Base-by-base conservation (phyloP, 1,284 basidiomycete genomes). In the Boletus semigastroideus region DNA sequence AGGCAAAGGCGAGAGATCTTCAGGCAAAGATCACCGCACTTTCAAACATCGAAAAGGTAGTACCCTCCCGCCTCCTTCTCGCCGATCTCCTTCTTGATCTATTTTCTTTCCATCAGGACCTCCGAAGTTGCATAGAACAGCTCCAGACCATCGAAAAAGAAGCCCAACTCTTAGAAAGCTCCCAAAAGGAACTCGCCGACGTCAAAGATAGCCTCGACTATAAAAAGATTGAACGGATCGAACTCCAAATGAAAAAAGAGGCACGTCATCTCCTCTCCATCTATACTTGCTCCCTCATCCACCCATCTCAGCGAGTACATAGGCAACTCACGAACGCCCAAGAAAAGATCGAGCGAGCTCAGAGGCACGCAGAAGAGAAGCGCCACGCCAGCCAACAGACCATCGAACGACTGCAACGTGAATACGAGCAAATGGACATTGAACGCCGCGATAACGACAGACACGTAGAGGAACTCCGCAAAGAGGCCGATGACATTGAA, bases 391-490 rank as follows among this genome's bases (percentile, higher is more conserved):
- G 83, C 56, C 82, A 86, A 57, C 77, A 80, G 54, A 86, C 82
- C 12, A 82, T 92, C 49, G 83, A 87, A 48, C 77, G 82, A 10
- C 73, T 94, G 25, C 82, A 90, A 62, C 75, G 73, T 36, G 87
- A 92, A 71, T 92, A 87, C 64, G 83, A 88, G 37, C 74, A 86
- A 57, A 90, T 91, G 87, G 79, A 78, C 16, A 61, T 81, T 16
- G 88, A 90, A 61, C 74, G 88, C 42, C 74, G 82, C 45, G 85
- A 90, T 49, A 90, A 90, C 52, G 88, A 91, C 58, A 82, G 80
- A 52, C 79, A 87, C 47, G 79, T 90, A 2, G 87, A 90, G 57
- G 84, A 88, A 62, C 71, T 87, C 31, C 78, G 86, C n/a, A 74
- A 71, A 46, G 82, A 89, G 55, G 86, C 84, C 3, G 79, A 82